Percentiles rank a stretch among this genome's conserved stretches.
These are phyloP conservation scores for Neofusicoccum laricinum DNA, from an alignment of 2,329 filamentous ascomycete genomes.

Conservation along the genomic window DNA sequence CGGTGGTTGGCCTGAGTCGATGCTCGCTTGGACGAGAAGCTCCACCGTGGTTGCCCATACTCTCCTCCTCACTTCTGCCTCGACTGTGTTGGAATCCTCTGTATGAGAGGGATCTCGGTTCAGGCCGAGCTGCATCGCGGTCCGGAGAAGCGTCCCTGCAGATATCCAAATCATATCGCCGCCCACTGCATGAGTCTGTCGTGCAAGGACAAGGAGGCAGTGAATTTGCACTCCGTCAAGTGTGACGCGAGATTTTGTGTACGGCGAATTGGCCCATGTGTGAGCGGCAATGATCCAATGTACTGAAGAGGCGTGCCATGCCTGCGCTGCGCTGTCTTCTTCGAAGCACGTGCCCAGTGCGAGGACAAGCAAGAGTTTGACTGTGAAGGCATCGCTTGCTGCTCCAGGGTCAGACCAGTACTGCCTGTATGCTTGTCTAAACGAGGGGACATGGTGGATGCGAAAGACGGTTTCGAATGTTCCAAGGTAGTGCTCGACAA, in stretches of 20 bases:
- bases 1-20: conserved; percentile 24
- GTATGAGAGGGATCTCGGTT: conserved; percentile 39
- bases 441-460: conserved; percentile 25
- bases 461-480: conserved; percentile 27
- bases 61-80: conserved; percentile 43
- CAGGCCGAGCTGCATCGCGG: conserved; percentile 42
- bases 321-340: neutral
- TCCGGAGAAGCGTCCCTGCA: conserved; percentile 38
- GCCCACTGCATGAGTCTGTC: conserved; percentile 30
- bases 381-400: neutral
- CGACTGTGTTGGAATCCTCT: conserved; percentile 32
- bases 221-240: conserved; percentile 35
- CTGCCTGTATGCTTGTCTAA: conserved; percentile 23
- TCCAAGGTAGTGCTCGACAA: conserved; percentile 22
- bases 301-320: neutral
- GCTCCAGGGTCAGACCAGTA: conserved; percentile 23
- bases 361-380: conserved; percentile 19
- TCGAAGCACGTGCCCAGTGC: conserved; percentile 20
- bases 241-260: conserved; percentile 28
- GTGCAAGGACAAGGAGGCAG: conserved; percentile 33
- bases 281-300: conserved; percentile 26
- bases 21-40: conserved; percentile 33
- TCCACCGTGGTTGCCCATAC: conserved; percentile 46
- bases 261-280: conserved; percentile 35
- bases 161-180: conserved; percentile 37